A percentile compares a stretch with the other conserved stretches of the same genome.
Conservation (phyloP, 805 yeast species). For the Teunomyces panamensis region DNA sequence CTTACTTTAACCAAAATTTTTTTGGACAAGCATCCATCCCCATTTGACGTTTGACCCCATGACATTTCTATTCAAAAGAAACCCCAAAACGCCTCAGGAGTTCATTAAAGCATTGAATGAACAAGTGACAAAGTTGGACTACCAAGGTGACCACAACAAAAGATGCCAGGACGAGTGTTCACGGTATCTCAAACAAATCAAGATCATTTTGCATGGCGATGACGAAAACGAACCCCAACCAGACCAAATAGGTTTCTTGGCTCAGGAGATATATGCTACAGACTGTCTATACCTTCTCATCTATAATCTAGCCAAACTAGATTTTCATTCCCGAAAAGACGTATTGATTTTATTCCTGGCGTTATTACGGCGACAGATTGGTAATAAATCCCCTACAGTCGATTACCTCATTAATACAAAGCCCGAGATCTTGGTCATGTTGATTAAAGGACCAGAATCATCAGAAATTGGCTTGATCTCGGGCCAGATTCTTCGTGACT, state of each 20-base stretch:
- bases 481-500: constrained; percentile 81
- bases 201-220: constrained; percentile 66
- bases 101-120: constrained; percentile 74
- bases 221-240: constrained; percentile 62
- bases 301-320: constrained; percentile 59
- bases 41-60: constrained; percentile 34
- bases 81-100: constrained; percentile 87
- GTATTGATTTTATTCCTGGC: constrained; percentile 71
- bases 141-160: constrained; percentile 34
- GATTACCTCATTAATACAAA: constrained; percentile 65
- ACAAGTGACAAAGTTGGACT: constrained; percentile 61
- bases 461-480: constrained; percentile 70
- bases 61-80: constrained; percentile 90
- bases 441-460: constrained; percentile 71
- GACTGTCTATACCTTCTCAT: constrained; percentile 67
- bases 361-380: constrained; percentile 73
- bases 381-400: constrained; percentile 78
- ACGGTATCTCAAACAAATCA: constrained; percentile 61
- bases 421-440: constrained; percentile 59
- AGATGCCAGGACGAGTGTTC: constrained; percentile 72
- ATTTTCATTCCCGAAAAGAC: constrained; percentile 87
- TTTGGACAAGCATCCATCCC: neutral
- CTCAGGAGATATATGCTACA: constrained; percentile 72
- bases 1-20: too few species aligned
- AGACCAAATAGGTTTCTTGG: constrained; percentile 71